Conservation (phyloP, 164 flowering plant genomes). For the Aristolochia fimbriata region DNA sequence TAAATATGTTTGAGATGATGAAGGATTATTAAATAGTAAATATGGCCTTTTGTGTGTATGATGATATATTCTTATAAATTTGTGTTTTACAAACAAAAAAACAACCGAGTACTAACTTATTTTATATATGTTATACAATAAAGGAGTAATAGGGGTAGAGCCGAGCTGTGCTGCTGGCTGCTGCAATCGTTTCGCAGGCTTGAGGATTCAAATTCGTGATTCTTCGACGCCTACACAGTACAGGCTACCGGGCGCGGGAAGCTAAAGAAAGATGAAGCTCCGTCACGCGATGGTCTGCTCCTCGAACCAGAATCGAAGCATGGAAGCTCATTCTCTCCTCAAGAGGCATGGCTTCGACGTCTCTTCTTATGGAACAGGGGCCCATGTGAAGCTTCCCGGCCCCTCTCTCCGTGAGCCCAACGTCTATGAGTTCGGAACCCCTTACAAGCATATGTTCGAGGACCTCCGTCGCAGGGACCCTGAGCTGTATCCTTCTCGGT, state of each 20-base stretch:
- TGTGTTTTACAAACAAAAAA: no score
- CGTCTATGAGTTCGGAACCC: conserved; percentile 94
- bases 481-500: conserved; percentile 59
- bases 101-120: no score
- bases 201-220: no score
- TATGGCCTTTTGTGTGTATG: no score
- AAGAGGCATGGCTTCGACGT: conserved; percentile 81
- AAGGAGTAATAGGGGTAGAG: no score
- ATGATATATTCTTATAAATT: no score
- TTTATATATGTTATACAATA: no score
- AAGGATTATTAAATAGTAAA: no score
- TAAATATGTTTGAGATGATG: no score
- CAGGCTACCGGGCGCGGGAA: background rate
- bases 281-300: conserved; percentile 96
- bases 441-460: conserved; percentile 93
- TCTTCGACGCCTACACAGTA: no score
- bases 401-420: conserved; percentile 95
- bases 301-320: conserved; percentile 94
- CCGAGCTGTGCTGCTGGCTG: no score
- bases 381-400: conserved; percentile 97
- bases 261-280: conserved; percentile 38
- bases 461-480: conserved; percentile 90
- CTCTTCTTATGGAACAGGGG: conserved; percentile 84
- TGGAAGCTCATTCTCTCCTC: conserved; percentile 88
- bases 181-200: no score